These are phyloP conservation scores for Pochonia chlamydosporia DNA, from an alignment of 2,329 filamentous ascomycete species.

Conservation along the genomic window DNA sequence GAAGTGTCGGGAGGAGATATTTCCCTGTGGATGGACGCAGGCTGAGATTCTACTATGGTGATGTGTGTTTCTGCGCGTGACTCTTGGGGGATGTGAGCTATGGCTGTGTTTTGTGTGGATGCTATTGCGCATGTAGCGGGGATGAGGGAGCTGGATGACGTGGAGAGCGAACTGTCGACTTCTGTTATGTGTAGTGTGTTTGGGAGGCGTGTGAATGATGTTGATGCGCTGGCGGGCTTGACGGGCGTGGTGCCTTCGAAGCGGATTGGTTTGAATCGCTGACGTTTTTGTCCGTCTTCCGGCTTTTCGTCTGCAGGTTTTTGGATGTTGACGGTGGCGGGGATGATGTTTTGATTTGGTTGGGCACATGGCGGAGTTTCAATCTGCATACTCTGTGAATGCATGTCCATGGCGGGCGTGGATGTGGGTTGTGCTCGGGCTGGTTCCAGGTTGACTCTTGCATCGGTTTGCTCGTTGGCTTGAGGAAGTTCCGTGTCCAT, in stretches of 20 bases:
- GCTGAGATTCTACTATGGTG: background rate
- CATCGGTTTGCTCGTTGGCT: slow-evolving; percentile 14
- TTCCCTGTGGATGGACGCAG: background rate
- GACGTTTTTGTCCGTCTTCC: slow-evolving; percentile 6
- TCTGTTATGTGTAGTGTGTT: slow-evolving; percentile 13
- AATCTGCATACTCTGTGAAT: slow-evolving; percentile 11
- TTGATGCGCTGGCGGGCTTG: background rate
- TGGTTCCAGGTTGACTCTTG: slow-evolving; percentile 19
- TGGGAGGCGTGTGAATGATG: slow-evolving; percentile 13
- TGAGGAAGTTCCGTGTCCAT: slow-evolving; percentile 30
- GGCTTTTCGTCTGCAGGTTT: background rate
- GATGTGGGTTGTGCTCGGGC: slow-evolving; percentile 12
- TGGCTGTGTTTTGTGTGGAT: slow-evolving; percentile 3
- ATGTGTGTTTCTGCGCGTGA: background rate
- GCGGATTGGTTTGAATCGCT: slow-evolving; percentile 20
- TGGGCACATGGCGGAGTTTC: slow-evolving; percentile 29
- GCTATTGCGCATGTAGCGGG: slow-evolving; percentile 16
- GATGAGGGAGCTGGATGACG: slow-evolving; percentile 23
- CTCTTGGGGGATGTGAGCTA: background rate
- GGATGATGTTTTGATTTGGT: slow-evolving; percentile 17
- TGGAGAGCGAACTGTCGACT: slow-evolving; percentile 18
- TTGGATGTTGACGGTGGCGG: slow-evolving; percentile 11
- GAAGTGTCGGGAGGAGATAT: background rate
- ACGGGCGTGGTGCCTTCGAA: slow-evolving; percentile 11
- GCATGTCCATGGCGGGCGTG: slow-evolving; percentile 5